Evolutionary conservation across 306 rosid species (phyloP).

Genomic region (Fagus crenata): DNA sequence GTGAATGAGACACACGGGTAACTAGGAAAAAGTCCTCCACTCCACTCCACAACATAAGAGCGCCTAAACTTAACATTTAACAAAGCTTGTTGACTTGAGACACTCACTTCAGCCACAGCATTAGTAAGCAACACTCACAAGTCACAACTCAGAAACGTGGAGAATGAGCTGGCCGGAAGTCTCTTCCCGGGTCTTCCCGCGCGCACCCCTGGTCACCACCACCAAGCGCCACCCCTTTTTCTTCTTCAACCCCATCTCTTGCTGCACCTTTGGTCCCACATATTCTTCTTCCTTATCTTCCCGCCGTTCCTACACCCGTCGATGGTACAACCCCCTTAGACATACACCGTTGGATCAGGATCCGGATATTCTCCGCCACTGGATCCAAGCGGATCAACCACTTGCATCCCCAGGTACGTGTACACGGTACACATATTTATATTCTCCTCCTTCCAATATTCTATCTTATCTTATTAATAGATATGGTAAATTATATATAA

Average conservation of each 20-base stretch:
- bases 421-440: neutral
- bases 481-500: too few species aligned
- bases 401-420: conserved; percentile 48
- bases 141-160: neutral
- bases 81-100: too few species aligned
- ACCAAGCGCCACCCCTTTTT: conserved; percentile 13
- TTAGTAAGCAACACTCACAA: too few species aligned
- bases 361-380: conserved; percentile 53
- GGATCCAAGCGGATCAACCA: conserved; percentile 58
- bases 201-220: conserved; percentile 18
- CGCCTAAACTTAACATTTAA: too few species aligned
- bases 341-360: conserved; percentile 20
- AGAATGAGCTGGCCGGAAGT: conserved; percentile 39
- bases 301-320: conserved; percentile 28
- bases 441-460: neutral
- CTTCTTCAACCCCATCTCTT: conserved; percentile 32
- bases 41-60: too few species aligned
- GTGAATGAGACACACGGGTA: too few species aligned
- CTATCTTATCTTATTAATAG: neutral
- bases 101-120: too few species aligned
- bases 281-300: conserved; percentile 34
- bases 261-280: conserved; percentile 31
- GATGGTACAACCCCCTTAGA: conserved; percentile 44
- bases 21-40: too few species aligned
- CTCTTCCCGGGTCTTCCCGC: conserved; percentile 32